Evolutionary conservation across 1,284 basidiomycete species (phyloP), one percentile per base, ranked within the genome.

Genomic region (Cutaneotrichosporon sp.): DNA sequence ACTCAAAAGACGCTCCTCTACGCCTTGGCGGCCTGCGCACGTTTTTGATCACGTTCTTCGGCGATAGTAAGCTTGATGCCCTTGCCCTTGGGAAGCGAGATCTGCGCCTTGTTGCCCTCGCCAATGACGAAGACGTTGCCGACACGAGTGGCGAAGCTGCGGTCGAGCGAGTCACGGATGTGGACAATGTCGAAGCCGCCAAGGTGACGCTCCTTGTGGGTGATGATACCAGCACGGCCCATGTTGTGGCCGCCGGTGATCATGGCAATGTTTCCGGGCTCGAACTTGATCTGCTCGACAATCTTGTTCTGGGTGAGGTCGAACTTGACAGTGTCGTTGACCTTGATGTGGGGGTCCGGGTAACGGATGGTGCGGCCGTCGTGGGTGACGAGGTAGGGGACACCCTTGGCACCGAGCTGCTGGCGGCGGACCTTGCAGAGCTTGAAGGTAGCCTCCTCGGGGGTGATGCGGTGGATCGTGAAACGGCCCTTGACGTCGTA

Each of bases 401-500:
- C 93, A 73, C 92, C 92, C 76, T 90, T 88, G 67, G 85, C 83
- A 63, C 96, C 94, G 67, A 98, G 80, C 65, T 91, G 90, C 51
- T 92, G 86, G 73, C 87, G 87, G 77, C 84, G 85, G 67, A 99
- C 94, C 79, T 98, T 98, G 77, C 89, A 83, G 72, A 99, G 91
- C 80, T 99, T 99, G 86, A 94, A 99, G 69, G 82, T 80, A 49
- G 94, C 91, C 79, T 99, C 94, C 80, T 98, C 96, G 49, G 88
- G 83, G 63, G 92, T 93, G 84, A 99, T 98, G 73, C 96, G 91
- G 84, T 99, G 94, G 78, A 98, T 94, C 63, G 92, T 89, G 82
- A 99, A 99, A 68, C 94, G 93, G 66, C 94, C 92, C 83, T 99
- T 99, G 78, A 97, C 85, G 75, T 98, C 96, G 83, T 98, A 98